Evolutionary conservation across 2,329 filamentous ascomycete species (phyloP), one percentile per base, ranked within the genome.

Genomic region (Fusarium praegraminearum): DNA sequence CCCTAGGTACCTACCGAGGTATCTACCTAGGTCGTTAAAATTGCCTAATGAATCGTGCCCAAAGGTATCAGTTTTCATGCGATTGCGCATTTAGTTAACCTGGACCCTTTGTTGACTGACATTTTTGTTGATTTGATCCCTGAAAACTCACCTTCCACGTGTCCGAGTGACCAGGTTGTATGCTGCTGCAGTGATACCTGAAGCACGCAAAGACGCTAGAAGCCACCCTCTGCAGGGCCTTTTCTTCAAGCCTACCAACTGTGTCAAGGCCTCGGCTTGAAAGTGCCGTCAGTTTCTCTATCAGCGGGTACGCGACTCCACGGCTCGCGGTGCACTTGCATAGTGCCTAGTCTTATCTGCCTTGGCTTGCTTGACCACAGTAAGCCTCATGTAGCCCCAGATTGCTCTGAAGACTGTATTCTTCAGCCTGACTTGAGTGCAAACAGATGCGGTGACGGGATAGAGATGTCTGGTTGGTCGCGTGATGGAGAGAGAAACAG

Each of bases 121-220:
- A 49, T 49, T 58, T 63, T 59, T 45, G 43, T 63, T 52, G 47
- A 51, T 30, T 41, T 54, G 45, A 57, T 57, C 57, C 67, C 62
- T 61, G 62, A 50, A 70, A 67, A 58, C n/a, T 52, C 60, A 53
- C 26, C 43, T 33, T 57, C 67, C 67, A 71, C 68, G 63, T 71
- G 67, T 58, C 53, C 64, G 51, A 38, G 51, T 55, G 47, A 70
- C 64, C 55, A 13, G 59, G 68, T 57, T 61, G 22, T 38, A 35
- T 18, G 65, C 46, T 55, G 46, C 62, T 68, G 58, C 58, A 60
- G 53, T 61, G 57, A 62, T 68, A 68, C 64, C 64, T 64, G 52
- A 52, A 68, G 52, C 46, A 53, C 57, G 24, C 33, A 65, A 53
- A 38, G 46, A 51, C 46, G 54, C 54, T 65, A 60, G 53, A 50